A percentile compares a stretch with the other conserved stretches of the same genome.
phyloP scores from a whole-genome alignment of 257 asterid species.

The Plectranthus barbatus region DNA sequence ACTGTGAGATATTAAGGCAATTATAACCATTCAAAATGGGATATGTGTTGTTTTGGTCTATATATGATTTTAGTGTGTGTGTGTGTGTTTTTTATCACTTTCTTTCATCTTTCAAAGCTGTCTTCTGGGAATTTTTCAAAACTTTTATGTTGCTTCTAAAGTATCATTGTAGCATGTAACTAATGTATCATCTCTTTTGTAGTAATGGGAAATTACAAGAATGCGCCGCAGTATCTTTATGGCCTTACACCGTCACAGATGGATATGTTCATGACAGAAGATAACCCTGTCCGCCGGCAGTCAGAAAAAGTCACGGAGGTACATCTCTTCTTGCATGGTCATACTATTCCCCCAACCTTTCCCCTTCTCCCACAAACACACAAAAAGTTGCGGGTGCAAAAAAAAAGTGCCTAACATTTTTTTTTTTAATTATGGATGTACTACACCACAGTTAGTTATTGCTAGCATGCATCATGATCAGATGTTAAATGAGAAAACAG shows the following conservation, averaged over 20 bases:
- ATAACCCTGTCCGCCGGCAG: conserved; percentile 59
- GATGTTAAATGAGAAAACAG: neutral
- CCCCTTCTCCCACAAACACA: no score
- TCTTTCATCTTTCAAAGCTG: neutral
- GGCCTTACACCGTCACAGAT: conserved; percentile 87
- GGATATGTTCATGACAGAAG: conserved; percentile 94
- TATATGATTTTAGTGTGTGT: neutral
- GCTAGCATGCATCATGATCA: neutral
- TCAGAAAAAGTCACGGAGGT: conserved; percentile 79
- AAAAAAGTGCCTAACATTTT: no score
- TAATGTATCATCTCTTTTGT: conserved; percentile 12
- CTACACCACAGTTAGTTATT: neutral
- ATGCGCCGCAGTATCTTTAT: conserved; percentile 66
- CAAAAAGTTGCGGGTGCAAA: no score
- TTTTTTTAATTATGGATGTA: neutral
- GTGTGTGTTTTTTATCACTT: neutral
- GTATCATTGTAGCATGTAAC: neutral
- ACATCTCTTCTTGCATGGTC: neutral
- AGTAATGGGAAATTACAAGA: conserved; percentile 86
- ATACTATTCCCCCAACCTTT: no score
- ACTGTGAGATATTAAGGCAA: neutral
- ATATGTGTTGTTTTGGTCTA: neutral
- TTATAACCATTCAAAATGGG: neutral
- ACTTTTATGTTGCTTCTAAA: neutral
- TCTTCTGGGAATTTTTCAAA: neutral